Percentiles rank a stretch among this genome's conserved stretches.
Evolutionary conservation across 768 basidiomycete genomes (phyloP).

Genomic region (Tulasnella sp.): DNA sequence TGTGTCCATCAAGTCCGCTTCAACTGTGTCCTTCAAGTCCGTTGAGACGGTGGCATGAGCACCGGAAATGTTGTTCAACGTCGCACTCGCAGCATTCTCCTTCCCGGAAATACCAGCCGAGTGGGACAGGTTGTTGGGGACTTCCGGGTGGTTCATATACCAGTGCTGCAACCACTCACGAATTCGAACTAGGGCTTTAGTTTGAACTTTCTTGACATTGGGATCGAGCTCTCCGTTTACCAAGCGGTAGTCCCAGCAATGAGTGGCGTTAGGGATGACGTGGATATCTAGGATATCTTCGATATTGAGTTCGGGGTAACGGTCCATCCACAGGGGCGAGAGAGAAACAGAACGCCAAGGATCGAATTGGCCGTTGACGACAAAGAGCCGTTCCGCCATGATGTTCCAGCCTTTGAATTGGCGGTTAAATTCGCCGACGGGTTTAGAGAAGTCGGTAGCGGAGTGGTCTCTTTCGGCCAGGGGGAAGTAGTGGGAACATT

Average conservation of each 20-base stretch:
- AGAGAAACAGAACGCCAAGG: slow-evolving; percentile 18
- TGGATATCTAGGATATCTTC: not conserved
- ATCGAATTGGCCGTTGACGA: slow-evolving; percentile 18
- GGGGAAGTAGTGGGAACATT: slow-evolving; percentile 17
- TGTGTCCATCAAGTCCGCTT: not conserved
- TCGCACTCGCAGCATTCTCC: not conserved
- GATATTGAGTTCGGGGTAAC: not conserved
- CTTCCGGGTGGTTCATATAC: not conserved
- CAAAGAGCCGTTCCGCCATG: not conserved
- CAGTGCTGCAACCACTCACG: not conserved
- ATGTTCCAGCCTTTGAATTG: slow-evolving; percentile 17
- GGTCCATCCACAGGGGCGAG: not conserved
- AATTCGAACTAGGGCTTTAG: not conserved
- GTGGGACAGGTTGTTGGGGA: not conserved
- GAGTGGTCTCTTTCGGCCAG: no score
- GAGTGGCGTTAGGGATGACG: not conserved
- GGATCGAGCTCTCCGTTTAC: not conserved
- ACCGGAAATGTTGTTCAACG: not conserved
- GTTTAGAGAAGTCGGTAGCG: not conserved
- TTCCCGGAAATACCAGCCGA: not conserved
- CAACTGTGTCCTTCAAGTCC: not conserved
- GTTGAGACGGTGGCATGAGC: not conserved
- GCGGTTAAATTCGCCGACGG: not conserved
- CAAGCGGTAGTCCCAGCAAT: slow-evolving; percentile 10
- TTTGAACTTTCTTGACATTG: not conserved